Evolutionary conservation across 352 stramenopile genomes (phyloP).

Genomic region (Globisporangium heterothallicum): DNA sequence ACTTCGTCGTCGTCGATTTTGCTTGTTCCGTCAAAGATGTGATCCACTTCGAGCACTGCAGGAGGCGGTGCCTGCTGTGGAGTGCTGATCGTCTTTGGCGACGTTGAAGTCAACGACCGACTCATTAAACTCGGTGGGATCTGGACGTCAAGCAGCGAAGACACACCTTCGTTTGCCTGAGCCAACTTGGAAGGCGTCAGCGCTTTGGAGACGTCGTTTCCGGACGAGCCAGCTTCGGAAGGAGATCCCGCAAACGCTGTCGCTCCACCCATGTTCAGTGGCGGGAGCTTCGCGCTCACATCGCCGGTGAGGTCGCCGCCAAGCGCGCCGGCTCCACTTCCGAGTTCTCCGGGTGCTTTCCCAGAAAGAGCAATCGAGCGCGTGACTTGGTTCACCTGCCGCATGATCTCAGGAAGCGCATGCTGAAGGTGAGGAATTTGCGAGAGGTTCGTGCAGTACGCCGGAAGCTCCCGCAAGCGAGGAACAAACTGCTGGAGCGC

Average conservation of each 20-base stretch:
- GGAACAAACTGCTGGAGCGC: constrained; percentile 97
- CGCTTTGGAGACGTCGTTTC: constrained; percentile 8
- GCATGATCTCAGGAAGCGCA: constrained; percentile 89
- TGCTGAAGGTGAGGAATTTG: constrained; percentile 97
- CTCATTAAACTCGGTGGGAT: constrained; percentile 35
- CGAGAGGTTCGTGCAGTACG: constrained; percentile 97
- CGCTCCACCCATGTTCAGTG: constrained; percentile 18
- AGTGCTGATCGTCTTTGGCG: constrained; percentile 34
- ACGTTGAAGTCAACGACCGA: constrained; percentile 27
- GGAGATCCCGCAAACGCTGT: constrained; percentile 19
- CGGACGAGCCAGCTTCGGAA: constrained; percentile 12
- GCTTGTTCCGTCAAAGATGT: constrained; percentile 80
- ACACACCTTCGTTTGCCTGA: constrained; percentile 12
- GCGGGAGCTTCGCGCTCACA: constrained; percentile 17
- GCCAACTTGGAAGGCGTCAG: constrained; percentile 16
- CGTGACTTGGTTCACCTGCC: constrained; percentile 80
- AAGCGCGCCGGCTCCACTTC: not conserved
- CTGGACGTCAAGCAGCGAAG: constrained; percentile 5
- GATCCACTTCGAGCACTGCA: constrained; percentile 62
- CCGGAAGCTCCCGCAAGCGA: constrained; percentile 94
- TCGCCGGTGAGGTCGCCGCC: constrained; percentile 3
- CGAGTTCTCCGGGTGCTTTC: constrained; percentile 13
- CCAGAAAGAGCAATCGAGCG: constrained; percentile 47
- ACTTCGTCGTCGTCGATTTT: constrained; percentile 54
- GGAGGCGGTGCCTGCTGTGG: constrained; percentile 36